These are phyloP conservation scores for Colletotrichum ledebouriae DNA, from an alignment of 2,329 filamentous ascomycete genomes.

Conservation along the genomic window DNA sequence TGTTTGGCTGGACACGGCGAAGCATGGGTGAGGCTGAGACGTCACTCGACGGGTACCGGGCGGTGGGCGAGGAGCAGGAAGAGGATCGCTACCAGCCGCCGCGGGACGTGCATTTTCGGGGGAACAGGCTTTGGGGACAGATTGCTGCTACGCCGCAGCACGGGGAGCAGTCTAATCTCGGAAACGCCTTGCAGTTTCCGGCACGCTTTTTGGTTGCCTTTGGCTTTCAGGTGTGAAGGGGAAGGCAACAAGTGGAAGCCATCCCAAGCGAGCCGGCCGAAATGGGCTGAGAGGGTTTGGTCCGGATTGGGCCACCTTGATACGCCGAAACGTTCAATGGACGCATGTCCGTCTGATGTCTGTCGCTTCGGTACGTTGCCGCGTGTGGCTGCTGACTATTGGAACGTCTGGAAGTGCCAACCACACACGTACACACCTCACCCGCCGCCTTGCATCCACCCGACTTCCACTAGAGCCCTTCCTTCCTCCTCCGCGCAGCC, in stretches of 20 bases:
- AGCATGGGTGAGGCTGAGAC: constrained; percentile 15
- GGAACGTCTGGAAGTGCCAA: constrained; percentile 30
- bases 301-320: background rate
- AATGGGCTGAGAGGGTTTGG: constrained; percentile 7
- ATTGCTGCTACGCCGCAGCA: constrained; percentile 28
- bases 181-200: constrained; percentile 19
- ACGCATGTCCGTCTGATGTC: background rate
- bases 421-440: background rate
- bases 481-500: constrained; percentile 19
- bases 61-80: constrained; percentile 8
- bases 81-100: constrained; percentile 23
- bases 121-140: constrained; percentile 3
- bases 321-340: constrained; percentile 12
- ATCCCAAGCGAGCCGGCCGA: constrained; percentile 21
- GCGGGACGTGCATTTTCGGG: constrained; percentile 25
- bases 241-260: background rate
- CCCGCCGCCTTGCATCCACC: constrained; percentile 16
- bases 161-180: constrained; percentile 33
- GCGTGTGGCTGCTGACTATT: constrained; percentile 41
- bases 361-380: constrained; percentile 31
- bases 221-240: background rate
- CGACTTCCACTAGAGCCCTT: background rate
- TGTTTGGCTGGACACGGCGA: constrained; percentile 19
- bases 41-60: constrained; percentile 3
- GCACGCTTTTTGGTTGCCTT: background rate